phyloP scores from a whole-genome alignment of 1,284 basidiomycete genomes.

The Vanrija sp. region DNA sequence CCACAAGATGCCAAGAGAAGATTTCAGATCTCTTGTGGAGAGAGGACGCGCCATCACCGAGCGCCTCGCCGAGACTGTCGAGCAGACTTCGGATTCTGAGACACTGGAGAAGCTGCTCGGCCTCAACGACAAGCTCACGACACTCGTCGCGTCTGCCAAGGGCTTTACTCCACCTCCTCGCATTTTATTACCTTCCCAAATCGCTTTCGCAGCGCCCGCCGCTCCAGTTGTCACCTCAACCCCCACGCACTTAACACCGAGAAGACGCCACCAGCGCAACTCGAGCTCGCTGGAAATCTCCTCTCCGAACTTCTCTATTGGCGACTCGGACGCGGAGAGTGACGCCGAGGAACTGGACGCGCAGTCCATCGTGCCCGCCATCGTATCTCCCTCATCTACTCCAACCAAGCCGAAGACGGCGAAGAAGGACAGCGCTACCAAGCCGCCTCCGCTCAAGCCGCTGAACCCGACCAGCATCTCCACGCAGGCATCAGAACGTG shows the following conservation, averaged over 20 bases:
- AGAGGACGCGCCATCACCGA: slow-evolving; percentile 57
- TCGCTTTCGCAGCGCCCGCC: slow-evolving; percentile 19
- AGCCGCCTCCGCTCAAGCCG: no score
- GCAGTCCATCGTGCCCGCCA: slow-evolving; percentile 47
- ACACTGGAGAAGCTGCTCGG: slow-evolving; percentile 62
- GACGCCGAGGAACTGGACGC: slow-evolving; percentile 54
- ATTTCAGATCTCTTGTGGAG: slow-evolving; percentile 49
- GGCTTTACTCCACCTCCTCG: slow-evolving; percentile 39
- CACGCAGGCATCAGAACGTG: no score
- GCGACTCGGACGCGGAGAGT: slow-evolving; percentile 60
- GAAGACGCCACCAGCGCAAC: slow-evolving; percentile 33
- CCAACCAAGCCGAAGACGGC: no score
- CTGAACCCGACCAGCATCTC: no score
- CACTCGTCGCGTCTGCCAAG: slow-evolving; percentile 47
- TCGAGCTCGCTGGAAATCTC: slow-evolving; percentile 55
- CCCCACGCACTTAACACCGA: slow-evolving; percentile 5
- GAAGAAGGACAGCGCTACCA: no score
- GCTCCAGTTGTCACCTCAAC: slow-evolving; percentile 14
- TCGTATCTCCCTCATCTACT: no score
- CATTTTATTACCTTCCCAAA: slow-evolving; percentile 37
- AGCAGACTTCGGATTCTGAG: background rate
- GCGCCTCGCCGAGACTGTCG: slow-evolving; percentile 60
- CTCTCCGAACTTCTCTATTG: slow-evolving; percentile 59
- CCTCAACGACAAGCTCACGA: slow-evolving; percentile 67
- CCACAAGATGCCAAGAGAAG: slow-evolving; percentile 39